A percentile compares a stretch with the other conserved stretches of the same genome.
These are phyloP conservation scores for Lentinus tigrinus DNA, from an alignment of 768 basidiomycete genomes.

Conservation along the genomic window DNA sequence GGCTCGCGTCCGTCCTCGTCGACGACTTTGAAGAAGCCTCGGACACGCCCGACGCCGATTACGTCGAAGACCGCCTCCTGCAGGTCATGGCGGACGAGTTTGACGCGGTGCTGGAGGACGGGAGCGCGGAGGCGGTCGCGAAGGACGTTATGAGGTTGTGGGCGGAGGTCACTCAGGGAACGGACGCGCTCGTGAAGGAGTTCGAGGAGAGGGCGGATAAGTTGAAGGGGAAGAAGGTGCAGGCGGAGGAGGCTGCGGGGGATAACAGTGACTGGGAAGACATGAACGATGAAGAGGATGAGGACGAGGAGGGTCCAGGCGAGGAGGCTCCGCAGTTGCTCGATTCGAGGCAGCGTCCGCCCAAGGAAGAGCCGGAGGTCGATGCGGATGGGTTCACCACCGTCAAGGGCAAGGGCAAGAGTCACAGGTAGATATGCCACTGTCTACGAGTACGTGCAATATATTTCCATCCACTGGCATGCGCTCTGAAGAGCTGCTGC, in stretches of 20 bases:
- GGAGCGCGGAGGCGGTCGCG: constrained; percentile 72
- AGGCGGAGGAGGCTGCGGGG: constrained; percentile 43
- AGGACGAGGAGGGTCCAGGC: constrained; percentile 43
- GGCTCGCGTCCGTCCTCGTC: constrained; percentile 80
- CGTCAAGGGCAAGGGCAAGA: constrained; percentile 57
- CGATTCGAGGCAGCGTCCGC: constrained; percentile 31
- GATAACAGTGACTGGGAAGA: constrained; percentile 46
- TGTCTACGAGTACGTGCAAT: neutral
- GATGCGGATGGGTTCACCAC: constrained; percentile 93
- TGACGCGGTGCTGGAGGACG: constrained; percentile 81
- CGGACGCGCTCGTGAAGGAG: constrained; percentile 47
- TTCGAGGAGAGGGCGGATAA: constrained; percentile 67
- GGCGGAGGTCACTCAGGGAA: constrained; percentile 48
- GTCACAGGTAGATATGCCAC: constrained; percentile 15
- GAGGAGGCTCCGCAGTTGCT: constrained; percentile 59
- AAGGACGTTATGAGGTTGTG: constrained; percentile 70
- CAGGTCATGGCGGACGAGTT: constrained; percentile 90
- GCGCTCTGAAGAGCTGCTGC: constrained; percentile 1
- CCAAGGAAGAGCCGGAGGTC: constrained; percentile 63
- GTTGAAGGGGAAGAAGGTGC: constrained; percentile 54
- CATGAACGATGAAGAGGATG: constrained; percentile 39
- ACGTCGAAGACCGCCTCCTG: constrained; percentile 78
- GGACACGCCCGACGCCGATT: constrained; percentile 59
- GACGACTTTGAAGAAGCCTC: constrained; percentile 67
- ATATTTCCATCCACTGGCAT: neutral